These are phyloP conservation scores for Setomelanomma holmii DNA, from an alignment of 2,329 filamentous ascomycete genomes.

Conservation along the genomic window DNA sequence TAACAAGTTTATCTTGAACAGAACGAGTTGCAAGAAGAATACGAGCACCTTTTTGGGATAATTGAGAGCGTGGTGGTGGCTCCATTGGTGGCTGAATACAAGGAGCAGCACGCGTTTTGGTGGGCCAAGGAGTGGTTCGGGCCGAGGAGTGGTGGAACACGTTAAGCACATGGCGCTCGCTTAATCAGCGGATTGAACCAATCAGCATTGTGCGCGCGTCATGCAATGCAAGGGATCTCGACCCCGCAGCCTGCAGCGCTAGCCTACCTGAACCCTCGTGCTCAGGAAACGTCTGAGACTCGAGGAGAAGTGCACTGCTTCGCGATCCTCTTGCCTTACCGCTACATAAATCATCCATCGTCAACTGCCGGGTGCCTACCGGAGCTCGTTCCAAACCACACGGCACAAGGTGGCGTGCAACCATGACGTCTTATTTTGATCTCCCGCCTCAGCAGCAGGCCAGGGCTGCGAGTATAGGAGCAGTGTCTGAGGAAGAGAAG, in stretches of 20 bases:
- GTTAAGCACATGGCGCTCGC: neutral
- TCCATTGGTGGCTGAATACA: too few species aligned
- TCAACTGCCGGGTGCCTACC: constrained; percentile 3
- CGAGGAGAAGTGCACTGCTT: constrained; percentile 21
- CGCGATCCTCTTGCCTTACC: constrained; percentile 7
- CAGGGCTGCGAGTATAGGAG: constrained; percentile 16
- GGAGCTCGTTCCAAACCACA: constrained; percentile 1
- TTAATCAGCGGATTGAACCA: constrained; percentile 7
- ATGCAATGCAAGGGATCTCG: constrained; percentile 1
- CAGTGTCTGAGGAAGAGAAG: constrained; percentile 19
- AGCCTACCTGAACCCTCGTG: constrained; percentile 5
- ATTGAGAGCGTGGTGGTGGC: too few species aligned
- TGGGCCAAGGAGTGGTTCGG: too few species aligned
- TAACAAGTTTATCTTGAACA: too few species aligned
- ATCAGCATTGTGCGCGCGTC: constrained; percentile 1
- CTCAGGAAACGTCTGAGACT: constrained; percentile 7
- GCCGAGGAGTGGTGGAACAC: too few species aligned
- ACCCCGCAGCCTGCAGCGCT: constrained; percentile 6
- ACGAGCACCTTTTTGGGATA: too few species aligned
- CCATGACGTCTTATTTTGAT: constrained; percentile 48
- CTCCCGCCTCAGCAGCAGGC: constrained; percentile 27
- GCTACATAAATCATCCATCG: constrained; percentile 14
- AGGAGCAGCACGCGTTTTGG: too few species aligned
- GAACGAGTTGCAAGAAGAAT: too few species aligned
- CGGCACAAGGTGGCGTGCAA: constrained; percentile 4